These are phyloP conservation scores for Backusella morwellensis DNA, from an alignment of 192 early-diverging fungal genomes.

Conservation along the genomic window DNA sequence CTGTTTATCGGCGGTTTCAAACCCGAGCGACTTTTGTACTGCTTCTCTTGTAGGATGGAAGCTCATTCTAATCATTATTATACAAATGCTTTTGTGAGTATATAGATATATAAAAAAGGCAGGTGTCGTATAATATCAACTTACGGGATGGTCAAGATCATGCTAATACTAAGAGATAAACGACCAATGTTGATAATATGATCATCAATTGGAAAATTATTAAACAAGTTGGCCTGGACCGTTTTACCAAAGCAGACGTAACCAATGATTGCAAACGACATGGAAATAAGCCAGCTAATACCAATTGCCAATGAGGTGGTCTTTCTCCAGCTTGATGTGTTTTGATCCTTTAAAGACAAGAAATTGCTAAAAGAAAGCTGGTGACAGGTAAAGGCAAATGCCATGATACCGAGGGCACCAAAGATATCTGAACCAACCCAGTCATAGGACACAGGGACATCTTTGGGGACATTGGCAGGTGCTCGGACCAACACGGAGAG, in stretches of 20 bases:
- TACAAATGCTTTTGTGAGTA: background rate
- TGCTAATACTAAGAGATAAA: conserved; percentile 51
- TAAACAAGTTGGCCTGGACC: conserved; percentile 65
- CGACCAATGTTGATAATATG: conserved; percentile 59
- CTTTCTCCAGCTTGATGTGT: conserved; percentile 45
- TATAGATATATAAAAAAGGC: background rate
- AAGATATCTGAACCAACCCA: conserved; percentile 57
- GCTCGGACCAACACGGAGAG: conserved; percentile 54
- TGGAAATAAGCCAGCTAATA: conserved; percentile 49
- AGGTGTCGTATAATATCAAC: background rate
- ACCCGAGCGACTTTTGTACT: conserved; percentile 44
- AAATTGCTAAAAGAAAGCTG: conserved; percentile 66
- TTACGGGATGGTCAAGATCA: conserved; percentile 58
- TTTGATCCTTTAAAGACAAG: conserved; percentile 47
- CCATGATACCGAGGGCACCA: conserved; percentile 65
- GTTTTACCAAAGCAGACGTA: conserved; percentile 60
- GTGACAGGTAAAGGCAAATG: conserved; percentile 67
- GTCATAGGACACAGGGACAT: conserved; percentile 41
- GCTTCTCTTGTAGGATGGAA: conserved; percentile 48
- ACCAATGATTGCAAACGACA: conserved; percentile 61
- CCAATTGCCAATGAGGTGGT: conserved; percentile 48
- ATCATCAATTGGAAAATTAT: conserved; percentile 62
- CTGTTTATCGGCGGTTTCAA: conserved; percentile 31
- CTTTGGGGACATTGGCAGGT: conserved; percentile 47
- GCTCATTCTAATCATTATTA: conserved; percentile 17